phyloP scores from a whole-genome alignment of 2,329 filamentous ascomycete species.

The Apiospora hydei region DNA sequence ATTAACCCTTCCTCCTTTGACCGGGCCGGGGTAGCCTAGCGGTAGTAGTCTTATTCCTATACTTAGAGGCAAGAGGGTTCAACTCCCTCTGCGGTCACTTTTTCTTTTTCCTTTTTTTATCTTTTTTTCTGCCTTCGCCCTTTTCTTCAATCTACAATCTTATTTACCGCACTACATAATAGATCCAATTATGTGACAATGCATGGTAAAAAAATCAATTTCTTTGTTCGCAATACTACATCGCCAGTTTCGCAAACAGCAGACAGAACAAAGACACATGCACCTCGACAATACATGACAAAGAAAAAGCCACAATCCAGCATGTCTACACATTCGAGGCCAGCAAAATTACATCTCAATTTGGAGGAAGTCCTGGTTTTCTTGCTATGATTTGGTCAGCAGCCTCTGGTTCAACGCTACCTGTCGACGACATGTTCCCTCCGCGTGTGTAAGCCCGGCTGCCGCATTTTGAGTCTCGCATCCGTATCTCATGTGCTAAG shows the following conservation, averaged over 20 bases:
- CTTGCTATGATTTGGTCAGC: background rate
- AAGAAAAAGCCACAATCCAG: background rate
- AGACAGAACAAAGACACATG: background rate
- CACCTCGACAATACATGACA: background rate
- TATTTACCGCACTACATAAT: background rate
- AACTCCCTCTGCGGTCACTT: conserved; percentile 3
- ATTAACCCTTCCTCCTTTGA: background rate
- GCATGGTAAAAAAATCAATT: background rate
- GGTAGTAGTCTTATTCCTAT: background rate
- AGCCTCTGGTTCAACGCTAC: background rate
- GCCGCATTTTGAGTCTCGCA: background rate
- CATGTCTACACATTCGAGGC: background rate
- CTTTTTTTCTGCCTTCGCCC: background rate
- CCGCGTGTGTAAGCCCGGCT: background rate
- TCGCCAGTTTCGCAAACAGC: background rate
- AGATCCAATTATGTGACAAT: background rate
- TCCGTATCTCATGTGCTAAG: background rate
- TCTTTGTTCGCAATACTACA: background rate
- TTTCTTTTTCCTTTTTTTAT: background rate
- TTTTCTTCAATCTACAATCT: too few relatives aligned
- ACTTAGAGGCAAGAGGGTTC: background rate
- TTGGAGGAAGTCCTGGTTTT: too few relatives aligned
- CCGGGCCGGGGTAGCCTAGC: background rate
- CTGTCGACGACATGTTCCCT: background rate
- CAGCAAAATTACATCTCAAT: too few relatives aligned